A percentile compares a stretch with the other conserved stretches of the same genome.
phyloP scores from a whole-genome alignment of 805 yeast genomes.

The Sungouiella blattae region DNA sequence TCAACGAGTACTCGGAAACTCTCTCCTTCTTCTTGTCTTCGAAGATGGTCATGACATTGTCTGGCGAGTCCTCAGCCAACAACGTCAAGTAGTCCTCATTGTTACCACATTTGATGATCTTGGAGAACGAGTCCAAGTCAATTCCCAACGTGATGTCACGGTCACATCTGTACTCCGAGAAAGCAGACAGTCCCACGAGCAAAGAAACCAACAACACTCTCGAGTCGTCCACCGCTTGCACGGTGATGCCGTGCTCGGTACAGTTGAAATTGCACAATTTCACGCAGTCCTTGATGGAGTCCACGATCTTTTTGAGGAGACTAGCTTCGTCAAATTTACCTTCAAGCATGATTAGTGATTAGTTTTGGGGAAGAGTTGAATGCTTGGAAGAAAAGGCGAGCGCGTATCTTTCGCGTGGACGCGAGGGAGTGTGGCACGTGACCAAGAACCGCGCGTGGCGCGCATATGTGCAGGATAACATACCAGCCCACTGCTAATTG shows the following conservation, averaged over 20 bases:
- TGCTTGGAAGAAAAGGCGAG: no score
- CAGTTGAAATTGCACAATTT: slow-evolving; percentile 95
- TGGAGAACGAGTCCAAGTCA: slow-evolving; percentile 81
- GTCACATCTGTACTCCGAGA: slow-evolving; percentile 92
- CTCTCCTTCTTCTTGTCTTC: slow-evolving; percentile 91
- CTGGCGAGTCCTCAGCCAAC: slow-evolving; percentile 87
- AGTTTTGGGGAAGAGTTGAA: no score
- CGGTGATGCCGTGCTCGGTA: slow-evolving; percentile 89
- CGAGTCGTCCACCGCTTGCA: slow-evolving; percentile 97
- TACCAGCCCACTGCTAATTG: no score
- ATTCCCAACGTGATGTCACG: slow-evolving; percentile 88
- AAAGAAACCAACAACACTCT: slow-evolving; percentile 89
- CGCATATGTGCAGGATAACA: no score
- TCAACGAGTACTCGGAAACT: slow-evolving; percentile 85
- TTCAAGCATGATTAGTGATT: slow-evolving; percentile 88
- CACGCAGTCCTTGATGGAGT: slow-evolving; percentile 91
- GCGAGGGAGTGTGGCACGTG: no score
- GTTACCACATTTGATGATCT: slow-evolving; percentile 88
- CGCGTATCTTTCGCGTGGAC: no score
- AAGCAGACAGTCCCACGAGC: slow-evolving; percentile 83
- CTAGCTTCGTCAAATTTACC: slow-evolving; percentile 94
- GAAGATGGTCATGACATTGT: slow-evolving; percentile 71
- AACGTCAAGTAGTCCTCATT: slow-evolving; percentile 84
- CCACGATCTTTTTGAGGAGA: slow-evolving; percentile 86
- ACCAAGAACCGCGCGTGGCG: no score